phyloP scores from a whole-genome alignment of 2,329 filamentous ascomycete species.

The Hypomyces perniciosus region DNA sequence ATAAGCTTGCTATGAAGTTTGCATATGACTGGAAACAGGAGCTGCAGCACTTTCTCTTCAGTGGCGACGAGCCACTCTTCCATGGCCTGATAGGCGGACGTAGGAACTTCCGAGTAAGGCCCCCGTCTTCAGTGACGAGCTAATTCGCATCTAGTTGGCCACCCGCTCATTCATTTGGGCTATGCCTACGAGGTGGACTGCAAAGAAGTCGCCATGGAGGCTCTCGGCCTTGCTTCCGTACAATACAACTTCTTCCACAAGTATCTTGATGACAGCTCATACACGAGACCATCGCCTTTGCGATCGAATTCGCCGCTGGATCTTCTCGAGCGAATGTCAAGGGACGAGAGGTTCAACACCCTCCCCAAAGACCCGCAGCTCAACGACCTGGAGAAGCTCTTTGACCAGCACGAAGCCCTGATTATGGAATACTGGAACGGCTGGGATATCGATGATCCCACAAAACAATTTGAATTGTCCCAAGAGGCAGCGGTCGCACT shows the following conservation, averaged over 20 bases:
- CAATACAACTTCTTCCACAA: conserved; percentile 57
- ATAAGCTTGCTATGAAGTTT: conserved; percentile 66
- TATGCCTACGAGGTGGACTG: conserved; percentile 87
- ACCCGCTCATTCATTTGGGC: conserved; percentile 90
- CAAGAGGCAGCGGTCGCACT: conserved; percentile 57
- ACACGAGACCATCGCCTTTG: conserved; percentile 59
- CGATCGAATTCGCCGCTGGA: conserved; percentile 58
- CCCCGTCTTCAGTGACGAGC: conserved; percentile 9
- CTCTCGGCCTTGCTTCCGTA: conserved; percentile 60
- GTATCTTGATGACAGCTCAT: conserved; percentile 66
- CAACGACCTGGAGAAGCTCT: conserved; percentile 61
- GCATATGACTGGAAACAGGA: conserved; percentile 81
- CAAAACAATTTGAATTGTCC: conserved; percentile 68
- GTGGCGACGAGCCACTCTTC: conserved; percentile 68
- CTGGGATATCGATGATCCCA: conserved; percentile 66
- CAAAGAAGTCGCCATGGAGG: conserved; percentile 83
- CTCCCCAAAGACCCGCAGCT: conserved; percentile 54
- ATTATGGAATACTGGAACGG: conserved; percentile 88
- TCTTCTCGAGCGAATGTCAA: conserved; percentile 62
- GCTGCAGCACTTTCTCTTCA: conserved; percentile 69
- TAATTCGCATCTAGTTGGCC: conserved; percentile 56
- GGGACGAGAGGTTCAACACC: conserved; percentile 64
- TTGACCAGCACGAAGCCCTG: conserved; percentile 61
- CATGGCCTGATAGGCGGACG: conserved; percentile 73
- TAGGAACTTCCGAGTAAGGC: conserved; percentile 40